Evolutionary conservation across 768 basidiomycete species (phyloP).

Genomic region (Hygrocybe punicea): DNA sequence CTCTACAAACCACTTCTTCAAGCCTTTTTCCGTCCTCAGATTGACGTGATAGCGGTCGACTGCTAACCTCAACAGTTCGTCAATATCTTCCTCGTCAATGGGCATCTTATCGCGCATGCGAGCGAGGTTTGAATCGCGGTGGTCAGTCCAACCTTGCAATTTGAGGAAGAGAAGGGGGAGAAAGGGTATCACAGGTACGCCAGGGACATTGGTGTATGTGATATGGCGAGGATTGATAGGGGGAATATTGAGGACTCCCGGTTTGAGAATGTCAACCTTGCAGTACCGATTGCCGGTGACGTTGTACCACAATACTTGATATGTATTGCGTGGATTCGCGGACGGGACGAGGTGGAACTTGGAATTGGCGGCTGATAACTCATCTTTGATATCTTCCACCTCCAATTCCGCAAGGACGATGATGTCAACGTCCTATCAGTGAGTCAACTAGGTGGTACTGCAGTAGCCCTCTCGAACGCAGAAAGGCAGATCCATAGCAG

Average conservation of each 20-base stretch:
- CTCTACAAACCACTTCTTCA: constrained; percentile 9
- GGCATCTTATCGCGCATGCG: constrained; percentile 38
- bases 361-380: background rate
- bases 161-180: constrained; percentile 40
- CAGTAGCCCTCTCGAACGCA: too few relatives aligned
- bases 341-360: background rate
- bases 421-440: background rate
- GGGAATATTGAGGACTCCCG: background rate
- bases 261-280: constrained; percentile 2
- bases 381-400: background rate
- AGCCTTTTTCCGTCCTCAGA: background rate
- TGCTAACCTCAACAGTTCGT: constrained; percentile 39
- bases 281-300: constrained; percentile 63
- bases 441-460: too few relatives aligned
- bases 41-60: constrained; percentile 18
- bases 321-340: background rate
- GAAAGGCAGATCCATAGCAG: background rate
- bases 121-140: constrained; percentile 27
- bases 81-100: constrained; percentile 42
- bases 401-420: background rate
- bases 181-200: constrained; percentile 37
- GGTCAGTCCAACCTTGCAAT: constrained; percentile 43
- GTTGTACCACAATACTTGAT: background rate
- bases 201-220: background rate
- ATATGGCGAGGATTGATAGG: constrained; percentile 55